Conservation (phyloP, 306 rosid genomes). For the Prosopis cineraria region DNA sequence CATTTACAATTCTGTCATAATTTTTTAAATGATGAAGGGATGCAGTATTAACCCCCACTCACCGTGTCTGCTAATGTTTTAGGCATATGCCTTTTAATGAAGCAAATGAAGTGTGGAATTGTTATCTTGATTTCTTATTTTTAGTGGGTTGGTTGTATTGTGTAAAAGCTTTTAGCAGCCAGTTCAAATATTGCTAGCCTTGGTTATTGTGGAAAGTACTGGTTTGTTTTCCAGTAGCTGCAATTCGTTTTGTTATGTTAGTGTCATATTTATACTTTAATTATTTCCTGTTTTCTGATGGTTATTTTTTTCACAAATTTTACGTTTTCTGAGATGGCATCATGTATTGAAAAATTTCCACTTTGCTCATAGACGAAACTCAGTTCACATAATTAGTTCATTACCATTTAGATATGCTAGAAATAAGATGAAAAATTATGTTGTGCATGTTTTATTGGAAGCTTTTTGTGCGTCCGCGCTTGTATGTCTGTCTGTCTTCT, state of each 20-base stretch:
- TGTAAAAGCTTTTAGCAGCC: background rate
- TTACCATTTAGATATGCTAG: background rate
- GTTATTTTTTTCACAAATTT: background rate
- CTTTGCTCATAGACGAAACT: background rate
- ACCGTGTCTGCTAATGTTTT: background rate
- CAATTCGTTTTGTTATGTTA: background rate
- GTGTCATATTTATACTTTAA: background rate
- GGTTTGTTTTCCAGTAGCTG: conserved; percentile 6
- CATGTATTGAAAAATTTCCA: background rate
- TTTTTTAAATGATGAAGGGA: background rate
- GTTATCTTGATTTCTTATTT: background rate
- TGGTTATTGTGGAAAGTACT: background rate
- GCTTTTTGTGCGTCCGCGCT: background rate
- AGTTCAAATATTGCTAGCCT: background rate
- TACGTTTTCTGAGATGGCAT: background rate
- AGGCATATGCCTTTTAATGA: background rate
- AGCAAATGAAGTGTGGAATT: background rate
- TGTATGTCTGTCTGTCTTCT: background rate
- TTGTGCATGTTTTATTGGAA: background rate
- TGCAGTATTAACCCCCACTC: background rate
- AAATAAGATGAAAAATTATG: background rate
- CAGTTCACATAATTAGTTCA: background rate
- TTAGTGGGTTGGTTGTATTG: background rate
- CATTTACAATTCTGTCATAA: background rate
- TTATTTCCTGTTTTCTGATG: background rate